phyloP scores from a whole-genome alignment of 768 basidiomycete species.

The Cystofilobasidium macerans region DNA sequence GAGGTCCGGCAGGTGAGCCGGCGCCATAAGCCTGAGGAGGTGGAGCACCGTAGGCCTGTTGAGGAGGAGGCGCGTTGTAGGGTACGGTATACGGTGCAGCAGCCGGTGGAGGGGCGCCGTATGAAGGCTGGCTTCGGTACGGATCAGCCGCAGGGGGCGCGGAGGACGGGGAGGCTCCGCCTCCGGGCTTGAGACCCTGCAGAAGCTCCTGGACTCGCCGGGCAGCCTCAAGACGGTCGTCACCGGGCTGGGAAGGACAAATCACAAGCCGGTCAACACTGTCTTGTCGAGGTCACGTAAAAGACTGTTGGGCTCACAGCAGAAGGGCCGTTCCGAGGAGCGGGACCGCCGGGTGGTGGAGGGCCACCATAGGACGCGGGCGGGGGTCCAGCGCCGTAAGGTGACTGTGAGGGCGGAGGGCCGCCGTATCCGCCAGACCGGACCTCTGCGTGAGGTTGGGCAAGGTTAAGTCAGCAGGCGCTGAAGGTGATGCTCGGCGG shows the following conservation, averaged over 20 bases:
- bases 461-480: neutral
- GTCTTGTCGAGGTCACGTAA: too few species aligned
- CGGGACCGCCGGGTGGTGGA: conserved; percentile 23
- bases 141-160: conserved; percentile 11
- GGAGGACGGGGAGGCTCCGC: neutral
- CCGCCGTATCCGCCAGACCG: neutral
- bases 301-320: neutral
- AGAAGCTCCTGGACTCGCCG: conserved; percentile 34
- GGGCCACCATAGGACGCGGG: neutral
- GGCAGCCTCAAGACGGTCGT: conserved; percentile 71
- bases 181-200: conserved; percentile 21
- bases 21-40: neutral
- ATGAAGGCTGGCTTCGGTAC: neutral
- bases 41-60: neutral
- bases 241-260: conserved; percentile 38
- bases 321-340: conserved; percentile 13
- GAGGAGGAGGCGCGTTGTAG: conserved; percentile 7
- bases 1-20: neutral
- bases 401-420: neutral
- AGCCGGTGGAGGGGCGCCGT: neutral
- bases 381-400: neutral
- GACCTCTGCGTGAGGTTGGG: neutral
- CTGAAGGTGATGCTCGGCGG: too few species aligned
- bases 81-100: neutral
- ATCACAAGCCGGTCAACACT: neutral